phyloP scores from a whole-genome alignment of 2,329 filamentous ascomycete genomes.

The Fusarium transvaalense region DNA sequence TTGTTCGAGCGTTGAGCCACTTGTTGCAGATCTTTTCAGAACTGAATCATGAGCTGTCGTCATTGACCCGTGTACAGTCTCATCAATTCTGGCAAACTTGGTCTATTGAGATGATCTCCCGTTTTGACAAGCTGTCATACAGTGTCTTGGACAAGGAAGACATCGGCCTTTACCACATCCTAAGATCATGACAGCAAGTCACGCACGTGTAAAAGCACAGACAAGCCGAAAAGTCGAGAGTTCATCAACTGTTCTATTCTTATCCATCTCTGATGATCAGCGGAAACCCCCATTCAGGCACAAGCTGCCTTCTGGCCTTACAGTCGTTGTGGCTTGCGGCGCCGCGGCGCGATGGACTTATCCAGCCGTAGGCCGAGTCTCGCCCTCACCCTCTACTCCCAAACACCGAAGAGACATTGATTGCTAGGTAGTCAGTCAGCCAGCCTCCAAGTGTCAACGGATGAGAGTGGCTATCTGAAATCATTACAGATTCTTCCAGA shows the following conservation, averaged over 20 bases:
- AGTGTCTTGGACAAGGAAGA: conserved; percentile 1
- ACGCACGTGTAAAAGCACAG: conserved; percentile 6
- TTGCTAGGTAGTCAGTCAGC: neutral
- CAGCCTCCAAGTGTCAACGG: neutral
- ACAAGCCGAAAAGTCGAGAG: neutral
- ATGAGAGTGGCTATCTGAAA: neutral
- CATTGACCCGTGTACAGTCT: neutral
- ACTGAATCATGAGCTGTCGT: conserved; percentile 21
- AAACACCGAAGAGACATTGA: neutral
- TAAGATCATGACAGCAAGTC: neutral
- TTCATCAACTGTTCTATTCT: neutral
- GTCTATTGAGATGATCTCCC: neutral
- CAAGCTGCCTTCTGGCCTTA: neutral
- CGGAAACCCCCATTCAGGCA: neutral
- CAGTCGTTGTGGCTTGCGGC: conserved; percentile 10
- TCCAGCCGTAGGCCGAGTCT: conserved; percentile 7
- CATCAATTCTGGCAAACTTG: neutral
- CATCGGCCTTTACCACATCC: neutral
- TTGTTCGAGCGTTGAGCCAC: conserved; percentile 33
- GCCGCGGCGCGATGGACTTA: neutral
- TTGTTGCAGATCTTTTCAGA: conserved; percentile 6
- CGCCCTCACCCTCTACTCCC: neutral
- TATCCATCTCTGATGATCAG: neutral
- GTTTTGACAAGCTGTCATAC: neutral
- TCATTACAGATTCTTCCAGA: conserved; percentile 10